Evolutionary conservation across 495 filamentous ascomycete genomes (phyloP), one percentile per base, ranked within the genome.

Genomic region (Schizothecium vesticola): DNA sequence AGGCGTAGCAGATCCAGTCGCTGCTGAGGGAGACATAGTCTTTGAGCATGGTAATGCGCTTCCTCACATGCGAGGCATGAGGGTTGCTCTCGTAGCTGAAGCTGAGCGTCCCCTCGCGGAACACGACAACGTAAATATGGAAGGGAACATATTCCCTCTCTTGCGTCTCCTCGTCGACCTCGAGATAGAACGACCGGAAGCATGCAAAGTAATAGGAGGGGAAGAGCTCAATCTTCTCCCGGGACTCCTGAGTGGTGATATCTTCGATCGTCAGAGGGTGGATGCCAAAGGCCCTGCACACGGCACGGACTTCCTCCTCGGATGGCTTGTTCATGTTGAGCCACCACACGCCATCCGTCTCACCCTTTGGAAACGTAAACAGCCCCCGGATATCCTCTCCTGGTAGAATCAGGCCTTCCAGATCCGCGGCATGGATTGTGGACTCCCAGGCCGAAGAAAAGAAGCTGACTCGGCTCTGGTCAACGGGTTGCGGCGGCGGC

Each of bases 1-100:
- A 87, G 33, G 95, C 95, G 74, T 99, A 99, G 80, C 96, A 99
- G 69, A 99, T 94, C 95, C 95, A 99, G 77, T 99, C 95, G 70
- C 92, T 92, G 67, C 91, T 94, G 43, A 99, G 83, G 19, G 91
- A 88, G 67, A 97, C 90, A 74, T 97, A 97, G 73, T 98, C 95
- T 72, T 96, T 92, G 68, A 99, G 83, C 76, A 91, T 91, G 2
- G 92, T 90, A 73, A 99, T 97, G 76, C 95, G 86, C 83, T 92
- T 92, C 63, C 96, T 88, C 58, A 98, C 95, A 72, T 94, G 92
- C 22, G 88, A 83, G 10, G 92, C 91, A 74, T 99, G 95, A 0
- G 87, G 86, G 71, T 92, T 96, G 36, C 88, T 88, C 22, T 87
- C 85, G 76, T 96, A 98, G 61, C 92, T 95, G 80, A 97, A 97